phyloP scores from a whole-genome alignment of 116 monocot genomes.

The Dioscorea cayenensis region DNA sequence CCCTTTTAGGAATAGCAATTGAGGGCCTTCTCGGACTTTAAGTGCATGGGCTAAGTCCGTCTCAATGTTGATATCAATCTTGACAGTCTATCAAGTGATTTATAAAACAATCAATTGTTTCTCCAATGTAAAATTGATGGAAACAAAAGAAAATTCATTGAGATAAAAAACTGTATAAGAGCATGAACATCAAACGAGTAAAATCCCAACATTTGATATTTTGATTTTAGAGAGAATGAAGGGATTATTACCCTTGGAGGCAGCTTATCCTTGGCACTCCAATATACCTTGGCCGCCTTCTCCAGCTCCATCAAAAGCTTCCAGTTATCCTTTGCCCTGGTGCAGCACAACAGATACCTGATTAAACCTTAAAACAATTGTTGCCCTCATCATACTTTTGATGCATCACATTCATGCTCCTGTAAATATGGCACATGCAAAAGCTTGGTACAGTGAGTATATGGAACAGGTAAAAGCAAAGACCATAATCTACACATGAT shows the following conservation, averaged over 20 bases:
- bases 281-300: slow-evolving; percentile 89
- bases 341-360: neutral
- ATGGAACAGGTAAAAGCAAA: too few species aligned
- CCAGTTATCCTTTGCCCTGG: slow-evolving; percentile 90
- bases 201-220: neutral
- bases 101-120: neutral
- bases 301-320: slow-evolving; percentile 76
- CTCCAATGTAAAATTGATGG: neutral
- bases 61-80: slow-evolving; percentile 95
- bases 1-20: slow-evolving; percentile 77
- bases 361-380: too few species aligned
- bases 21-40: slow-evolving; percentile 77
- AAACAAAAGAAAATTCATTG: neutral
- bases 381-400: too few species aligned
- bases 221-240: neutral
- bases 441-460: too few species aligned
- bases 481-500: too few species aligned
- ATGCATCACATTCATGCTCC: too few species aligned
- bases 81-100: slow-evolving; percentile 50
- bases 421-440: too few species aligned
- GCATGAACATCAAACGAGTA: neutral
- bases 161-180: neutral
- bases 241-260: slow-evolving; percentile 71
- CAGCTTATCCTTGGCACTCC: slow-evolving; percentile 81
- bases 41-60: slow-evolving; percentile 88